Base-by-base conservation (phyloP, 2,329 filamentous ascomycete genomes). In the Gaeumannomyces sp. region DNA sequence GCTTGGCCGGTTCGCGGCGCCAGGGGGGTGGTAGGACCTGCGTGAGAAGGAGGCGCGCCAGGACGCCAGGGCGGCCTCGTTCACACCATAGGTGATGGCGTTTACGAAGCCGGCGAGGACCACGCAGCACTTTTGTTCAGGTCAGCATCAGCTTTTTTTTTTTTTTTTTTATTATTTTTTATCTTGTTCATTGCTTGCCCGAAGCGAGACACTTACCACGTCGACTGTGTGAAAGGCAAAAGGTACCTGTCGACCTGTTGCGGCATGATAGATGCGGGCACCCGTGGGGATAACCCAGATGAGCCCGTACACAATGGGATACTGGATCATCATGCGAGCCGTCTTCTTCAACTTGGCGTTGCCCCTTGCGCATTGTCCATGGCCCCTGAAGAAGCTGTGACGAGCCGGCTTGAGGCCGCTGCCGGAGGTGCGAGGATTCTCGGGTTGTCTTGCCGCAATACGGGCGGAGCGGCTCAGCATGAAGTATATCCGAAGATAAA, bases 201-300 rank as follows among this genome's bases (percentile, higher is more conserved):
- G 27, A 28, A 16, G 8, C 50, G 27, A 57, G 16, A 11, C 28
- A 53, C 62, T 11, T 63, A 63, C 73, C 67, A 77, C 77, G 68
- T 77, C 76, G 3, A 75, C 67, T 19, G 75, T 76, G 22, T 73
- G 74, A 16, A 77, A 67, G 10, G 71, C 68, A 66, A 78, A 76
- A 0, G 77, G 74, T 16, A 76, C 76, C 4, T 74, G 64, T 53
- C 71, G 71, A 1, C 72, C 70, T 1, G 68, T 75, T 25, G 71
- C 70, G 16, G 73, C 70, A 63, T 80, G 77, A 61, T 79, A 79
- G 27, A 79, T 76, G 16, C 77, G 71, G 61, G 79, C 75, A 0
- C 69, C 65, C 0, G 77, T 79, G 0, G 78, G 78, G 50, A 79
- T 73, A 0, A 73, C 73, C 78, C 77, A 80, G 35, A 79, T 73